Evolutionary conservation across 192 early-diverging fungal species (phyloP).

Genomic region (Phlyctochytrium planicorne): DNA sequence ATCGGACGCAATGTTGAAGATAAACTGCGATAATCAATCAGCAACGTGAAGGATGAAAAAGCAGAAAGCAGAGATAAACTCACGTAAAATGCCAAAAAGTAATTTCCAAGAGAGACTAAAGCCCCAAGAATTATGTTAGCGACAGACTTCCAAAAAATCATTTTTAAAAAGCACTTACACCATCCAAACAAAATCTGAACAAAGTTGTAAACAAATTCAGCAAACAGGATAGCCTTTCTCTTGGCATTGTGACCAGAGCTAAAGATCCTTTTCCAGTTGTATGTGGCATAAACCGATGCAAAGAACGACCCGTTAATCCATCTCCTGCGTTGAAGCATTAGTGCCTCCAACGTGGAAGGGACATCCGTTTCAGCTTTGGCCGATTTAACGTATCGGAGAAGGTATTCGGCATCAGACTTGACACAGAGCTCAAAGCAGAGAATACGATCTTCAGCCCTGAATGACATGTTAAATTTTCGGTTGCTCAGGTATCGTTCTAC

Average conservation of each 20-base stretch:
- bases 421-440: conserved; percentile 81
- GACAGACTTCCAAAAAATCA: not conserved
- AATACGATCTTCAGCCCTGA: conserved; percentile 75
- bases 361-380: conserved; percentile 76
- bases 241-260: conserved; percentile 43
- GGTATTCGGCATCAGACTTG: conserved; percentile 56
- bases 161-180: conserved; percentile 62
- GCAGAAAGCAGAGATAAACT: conserved; percentile 24
- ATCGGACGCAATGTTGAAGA: conserved; percentile 24
- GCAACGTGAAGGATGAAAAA: not conserved
- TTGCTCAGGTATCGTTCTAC: not conserved
- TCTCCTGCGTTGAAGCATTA: conserved; percentile 79
- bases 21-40: conserved; percentile 7
- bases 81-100: conserved; percentile 57
- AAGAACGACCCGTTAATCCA: conserved; percentile 85
- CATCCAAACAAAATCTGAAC: conserved; percentile 53
- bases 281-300: conserved; percentile 64
- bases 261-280: conserved; percentile 59
- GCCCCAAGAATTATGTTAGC: conserved; percentile 1
- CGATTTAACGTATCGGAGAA: conserved; percentile 65
- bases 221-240: conserved; percentile 53
- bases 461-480: conserved; percentile 30
- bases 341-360: conserved; percentile 64
- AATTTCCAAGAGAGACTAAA: too few relatives aligned
- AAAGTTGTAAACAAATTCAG: conserved; percentile 70